phyloP scores from a whole-genome alignment of 345 rosid genomes.

The Lepidium africanum region DNA sequence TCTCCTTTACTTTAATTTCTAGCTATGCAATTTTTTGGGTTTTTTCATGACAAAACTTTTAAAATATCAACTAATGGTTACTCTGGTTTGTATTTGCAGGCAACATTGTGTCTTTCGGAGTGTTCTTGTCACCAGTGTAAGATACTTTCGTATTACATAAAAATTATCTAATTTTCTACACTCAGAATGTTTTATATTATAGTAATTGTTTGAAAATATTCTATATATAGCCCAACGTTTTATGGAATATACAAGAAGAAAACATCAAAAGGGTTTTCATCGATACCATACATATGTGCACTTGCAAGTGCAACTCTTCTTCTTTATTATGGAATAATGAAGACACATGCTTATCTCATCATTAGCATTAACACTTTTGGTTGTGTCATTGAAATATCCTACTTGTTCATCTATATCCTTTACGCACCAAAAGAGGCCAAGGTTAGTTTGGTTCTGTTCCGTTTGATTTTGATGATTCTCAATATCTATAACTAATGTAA shows the following conservation, averaged over 20 bases:
- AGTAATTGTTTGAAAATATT: not conserved
- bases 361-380: constrained; percentile 60
- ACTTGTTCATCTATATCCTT: constrained; percentile 40
- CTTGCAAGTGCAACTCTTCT: constrained; percentile 60
- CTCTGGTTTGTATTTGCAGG: constrained; percentile 30
- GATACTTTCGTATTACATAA: not conserved
- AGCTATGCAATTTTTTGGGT: not conserved
- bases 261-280: constrained; percentile 63
- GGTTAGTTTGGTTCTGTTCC: constrained; percentile 25
- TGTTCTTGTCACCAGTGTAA: constrained; percentile 80
- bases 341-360: constrained; percentile 40
- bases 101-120: constrained; percentile 57
- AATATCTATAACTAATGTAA: not conserved
- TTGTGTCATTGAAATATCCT: constrained; percentile 43
- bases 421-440: constrained; percentile 54
- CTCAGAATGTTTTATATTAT: not conserved
- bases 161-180: not conserved
- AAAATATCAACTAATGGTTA: not conserved
- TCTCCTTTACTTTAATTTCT: not conserved
- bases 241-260: constrained; percentile 47
- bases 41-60: not conserved
- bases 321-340: constrained; percentile 54
- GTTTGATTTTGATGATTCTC: not conserved
- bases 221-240: constrained; percentile 66
- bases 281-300: constrained; percentile 60